These are phyloP conservation scores for Chrysanthemum seticuspe DNA, from an alignment of 129 eudicot species.

Conservation along the genomic window DNA sequence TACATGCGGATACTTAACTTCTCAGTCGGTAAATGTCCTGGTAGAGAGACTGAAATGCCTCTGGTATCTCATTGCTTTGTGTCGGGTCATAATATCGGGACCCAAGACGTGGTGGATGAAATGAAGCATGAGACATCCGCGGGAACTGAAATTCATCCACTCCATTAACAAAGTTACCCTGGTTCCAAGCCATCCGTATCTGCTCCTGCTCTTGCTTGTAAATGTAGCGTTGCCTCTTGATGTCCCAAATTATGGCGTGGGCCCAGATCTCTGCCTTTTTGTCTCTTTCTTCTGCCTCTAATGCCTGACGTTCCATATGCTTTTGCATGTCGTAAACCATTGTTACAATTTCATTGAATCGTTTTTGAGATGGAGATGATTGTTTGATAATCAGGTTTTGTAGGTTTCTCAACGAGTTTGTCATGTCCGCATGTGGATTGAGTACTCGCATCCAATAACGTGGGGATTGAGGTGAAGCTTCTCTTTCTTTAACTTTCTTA, in stretches of 20 bases:
- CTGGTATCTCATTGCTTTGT: no score
- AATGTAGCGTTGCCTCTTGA: constrained; percentile 13
- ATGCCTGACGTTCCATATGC: constrained; percentile 7
- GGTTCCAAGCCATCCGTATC: constrained; percentile 8
- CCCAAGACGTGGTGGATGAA: neutral
- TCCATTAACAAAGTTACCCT: neutral
- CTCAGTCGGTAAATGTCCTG: no score
- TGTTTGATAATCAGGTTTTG: neutral
- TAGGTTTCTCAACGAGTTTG: neutral
- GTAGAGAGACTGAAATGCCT: no score
- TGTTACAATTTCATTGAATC: neutral
- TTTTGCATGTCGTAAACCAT: constrained; percentile 3
- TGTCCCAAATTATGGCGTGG: constrained; percentile 6
- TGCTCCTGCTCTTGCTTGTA: constrained; percentile 7
- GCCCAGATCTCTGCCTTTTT: constrained; percentile 9
- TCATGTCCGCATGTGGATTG: neutral
- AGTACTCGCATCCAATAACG: neutral
- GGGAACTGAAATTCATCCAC: constrained; percentile 12
- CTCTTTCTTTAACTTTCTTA: neutral
- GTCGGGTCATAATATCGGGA: neutral
- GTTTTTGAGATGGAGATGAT: neutral
- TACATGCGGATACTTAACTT: no score
- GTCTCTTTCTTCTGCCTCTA: constrained; percentile 4
- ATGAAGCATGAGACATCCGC: neutral
- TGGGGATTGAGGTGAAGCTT: neutral